Evolutionary conservation across 208 protist genomes (phyloP).

Genomic region (Acanthamoeba healyi): DNA sequence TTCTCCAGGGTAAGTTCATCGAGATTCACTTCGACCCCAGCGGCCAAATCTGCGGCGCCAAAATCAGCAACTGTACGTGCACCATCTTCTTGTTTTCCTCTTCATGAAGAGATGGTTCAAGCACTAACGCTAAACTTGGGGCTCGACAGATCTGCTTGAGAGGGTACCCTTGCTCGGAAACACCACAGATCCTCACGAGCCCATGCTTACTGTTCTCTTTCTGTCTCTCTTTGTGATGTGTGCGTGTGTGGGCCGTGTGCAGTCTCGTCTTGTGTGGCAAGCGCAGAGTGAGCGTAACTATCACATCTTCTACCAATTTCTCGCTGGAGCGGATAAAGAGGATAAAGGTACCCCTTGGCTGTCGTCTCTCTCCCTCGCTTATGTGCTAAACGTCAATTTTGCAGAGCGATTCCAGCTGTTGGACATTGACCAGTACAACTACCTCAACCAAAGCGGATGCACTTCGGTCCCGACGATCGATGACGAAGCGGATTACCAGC

Average conservation of each 20-base stretch:
- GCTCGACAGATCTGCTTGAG: slow-evolving; percentile 13
- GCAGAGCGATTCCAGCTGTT: slow-evolving; percentile 32
- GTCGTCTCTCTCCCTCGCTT: not conserved
- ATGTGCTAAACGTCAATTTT: too few relatives aligned
- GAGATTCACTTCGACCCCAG: slow-evolving; percentile 84
- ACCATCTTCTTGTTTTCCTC: too few relatives aligned
- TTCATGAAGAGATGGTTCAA: too few relatives aligned
- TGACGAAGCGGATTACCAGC: slow-evolving; percentile 75
- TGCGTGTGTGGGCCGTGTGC: too few relatives aligned
- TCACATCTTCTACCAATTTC: slow-evolving; percentile 93
- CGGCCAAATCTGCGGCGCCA: slow-evolving; percentile 82
- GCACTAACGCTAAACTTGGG: too few relatives aligned
- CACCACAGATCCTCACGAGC: too few relatives aligned
- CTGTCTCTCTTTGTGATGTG: not conserved
- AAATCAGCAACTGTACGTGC: slow-evolving; percentile 82
- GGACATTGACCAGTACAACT: slow-evolving; percentile 37
- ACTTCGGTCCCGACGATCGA: slow-evolving; percentile 57
- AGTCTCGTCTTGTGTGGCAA: slow-evolving; percentile 90
- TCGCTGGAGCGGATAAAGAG: slow-evolving; percentile 80
- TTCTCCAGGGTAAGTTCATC: slow-evolving; percentile 85
- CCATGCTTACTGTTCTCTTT: not conserved
- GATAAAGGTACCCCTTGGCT: not conserved
- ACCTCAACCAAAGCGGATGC: slow-evolving; percentile 81
- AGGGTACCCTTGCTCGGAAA: not conserved
- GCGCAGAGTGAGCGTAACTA: slow-evolving; percentile 88